Base-by-base conservation (phyloP, 208 protist genomes). In the Trichomonas tenax region DNA sequence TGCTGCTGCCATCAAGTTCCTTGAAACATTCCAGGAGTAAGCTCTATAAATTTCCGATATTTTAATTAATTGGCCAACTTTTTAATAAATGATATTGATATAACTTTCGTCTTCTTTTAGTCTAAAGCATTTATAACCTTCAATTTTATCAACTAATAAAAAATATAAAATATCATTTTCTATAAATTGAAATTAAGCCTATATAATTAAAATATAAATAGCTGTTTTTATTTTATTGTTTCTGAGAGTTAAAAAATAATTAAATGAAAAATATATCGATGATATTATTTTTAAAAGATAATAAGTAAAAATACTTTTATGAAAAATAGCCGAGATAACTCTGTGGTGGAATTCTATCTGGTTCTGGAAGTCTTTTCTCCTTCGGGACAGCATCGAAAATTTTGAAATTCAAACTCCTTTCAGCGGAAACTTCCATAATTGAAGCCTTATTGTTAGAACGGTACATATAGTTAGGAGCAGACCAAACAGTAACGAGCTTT, bases 391-490 rank as follows among this genome's bases (percentile, higher is more conserved):
- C 82, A n/a, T 95, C 49, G 23, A 95, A 95, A 23, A 95, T 72
- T 17, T 63, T 51, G 96, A 97, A 97, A 58, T 96, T 97, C 72
- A 96, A 97, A 86, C 97, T 96, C 31, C 97, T 46, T 21, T 63
- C 96, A 36, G 97, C 97, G 96, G 97, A 96, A 9, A 97, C 96
- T 26, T 36, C 96, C 97, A 97, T 97, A 96, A 97, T 97, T 41
- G 97, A 96, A 23, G 96, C 97, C n/a, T 51, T 48, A 51, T 97
- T 97, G 86, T 96, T 96, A 89, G 97, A 97, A 58, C 97, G 96
- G 82, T 96, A 96, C 72, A 96, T 97, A 72, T 97, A 97, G 90
- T 97, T 97, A 38, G 97, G 97, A 46, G 97, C 97, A 15, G 89
- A 96, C 82, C 97, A 97, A 95, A 97, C 88, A 31, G 97, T 97